phyloP scores from a whole-genome alignment of 441 rosid genomes.

The Bocquillonia castaneifolia region DNA sequence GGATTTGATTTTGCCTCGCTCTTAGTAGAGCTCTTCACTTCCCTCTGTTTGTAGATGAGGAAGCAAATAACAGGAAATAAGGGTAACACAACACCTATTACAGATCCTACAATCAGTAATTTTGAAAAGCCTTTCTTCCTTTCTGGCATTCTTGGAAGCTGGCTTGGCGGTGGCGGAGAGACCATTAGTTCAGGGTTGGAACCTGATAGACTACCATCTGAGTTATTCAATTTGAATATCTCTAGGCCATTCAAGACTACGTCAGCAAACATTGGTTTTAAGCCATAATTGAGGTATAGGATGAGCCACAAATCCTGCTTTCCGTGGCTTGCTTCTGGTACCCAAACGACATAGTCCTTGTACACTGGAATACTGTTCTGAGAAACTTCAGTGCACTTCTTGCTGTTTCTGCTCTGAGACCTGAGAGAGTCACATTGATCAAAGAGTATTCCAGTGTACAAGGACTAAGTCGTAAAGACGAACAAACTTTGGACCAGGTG shows the following conservation, averaged over 20 bases:
- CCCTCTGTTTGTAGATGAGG: background rate
- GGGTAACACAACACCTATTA: background rate
- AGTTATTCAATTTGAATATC: slow-evolving; percentile 28
- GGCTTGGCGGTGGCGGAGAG: background rate
- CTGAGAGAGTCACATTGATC: no score
- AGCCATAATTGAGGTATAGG: background rate
- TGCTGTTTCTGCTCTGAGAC: no score
- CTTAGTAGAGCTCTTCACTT: background rate
- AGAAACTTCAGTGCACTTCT: no score
- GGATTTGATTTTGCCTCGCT: background rate
- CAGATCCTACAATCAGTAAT: background rate
- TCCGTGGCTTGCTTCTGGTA: background rate
- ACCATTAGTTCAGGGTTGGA: slow-evolving; percentile 24
- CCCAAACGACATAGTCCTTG: slow-evolving; percentile 23
- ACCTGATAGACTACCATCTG: slow-evolving; percentile 23
- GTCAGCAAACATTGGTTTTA: background rate
- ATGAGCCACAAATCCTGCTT: slow-evolving; percentile 19
- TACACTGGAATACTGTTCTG: no score
- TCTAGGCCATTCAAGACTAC: slow-evolving; percentile 21
- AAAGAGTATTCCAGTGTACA: no score
- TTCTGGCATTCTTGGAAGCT: background rate
- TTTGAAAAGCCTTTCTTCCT: background rate
- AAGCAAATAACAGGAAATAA: background rate
- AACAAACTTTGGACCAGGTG: no score
- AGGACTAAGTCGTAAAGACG: no score